phyloP scores from a whole-genome alignment of 148 eudicot species.

The Chenopodium quinoa region DNA sequence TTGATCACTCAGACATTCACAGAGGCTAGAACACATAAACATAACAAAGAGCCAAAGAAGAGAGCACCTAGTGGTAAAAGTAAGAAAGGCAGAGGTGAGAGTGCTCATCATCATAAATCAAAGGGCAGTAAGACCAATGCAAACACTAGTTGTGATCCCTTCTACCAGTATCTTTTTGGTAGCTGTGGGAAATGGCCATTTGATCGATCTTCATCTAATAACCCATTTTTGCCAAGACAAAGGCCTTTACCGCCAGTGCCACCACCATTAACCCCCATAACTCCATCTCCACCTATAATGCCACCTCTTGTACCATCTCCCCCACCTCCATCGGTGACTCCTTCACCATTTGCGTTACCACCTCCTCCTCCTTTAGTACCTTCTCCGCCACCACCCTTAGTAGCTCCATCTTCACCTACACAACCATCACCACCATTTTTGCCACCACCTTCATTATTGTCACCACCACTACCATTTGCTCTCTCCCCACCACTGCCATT shows the following conservation, averaged over 20 bases:
- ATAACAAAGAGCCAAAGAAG: conserved; percentile 12
- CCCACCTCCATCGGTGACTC: conserved; percentile 12
- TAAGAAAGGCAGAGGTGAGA: conserved; percentile 6
- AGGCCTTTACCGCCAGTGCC: conserved; percentile 24
- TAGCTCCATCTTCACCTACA: not conserved
- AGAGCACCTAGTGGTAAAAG: conserved; percentile 16
- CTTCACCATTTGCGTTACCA: not conserved
- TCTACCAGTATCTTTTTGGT: conserved; percentile 31
- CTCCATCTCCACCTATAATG: not conserved
- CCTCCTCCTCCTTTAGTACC: conserved; percentile 10
- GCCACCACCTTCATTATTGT: not conserved
- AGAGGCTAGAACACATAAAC: conserved; percentile 25
- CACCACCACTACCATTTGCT: not conserved
- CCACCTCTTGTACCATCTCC: not conserved
- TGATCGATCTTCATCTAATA: conserved; percentile 18
- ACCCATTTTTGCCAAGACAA: conserved; percentile 29
- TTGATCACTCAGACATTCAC: conserved; percentile 21
- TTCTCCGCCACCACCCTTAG: conserved; percentile 9
- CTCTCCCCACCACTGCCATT: conserved; percentile 13
- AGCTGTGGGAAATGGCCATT: conserved; percentile 34
- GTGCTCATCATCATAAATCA: conserved; percentile 4
- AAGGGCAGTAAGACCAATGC: conserved; percentile 10
- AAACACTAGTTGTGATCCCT: conserved; percentile 29
- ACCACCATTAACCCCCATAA: conserved; percentile 7
- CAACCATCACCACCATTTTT: conserved; percentile 1